phyloP scores from a whole-genome alignment of 352 stramenopile genomes.

The Phytophthora aleatoria region DNA sequence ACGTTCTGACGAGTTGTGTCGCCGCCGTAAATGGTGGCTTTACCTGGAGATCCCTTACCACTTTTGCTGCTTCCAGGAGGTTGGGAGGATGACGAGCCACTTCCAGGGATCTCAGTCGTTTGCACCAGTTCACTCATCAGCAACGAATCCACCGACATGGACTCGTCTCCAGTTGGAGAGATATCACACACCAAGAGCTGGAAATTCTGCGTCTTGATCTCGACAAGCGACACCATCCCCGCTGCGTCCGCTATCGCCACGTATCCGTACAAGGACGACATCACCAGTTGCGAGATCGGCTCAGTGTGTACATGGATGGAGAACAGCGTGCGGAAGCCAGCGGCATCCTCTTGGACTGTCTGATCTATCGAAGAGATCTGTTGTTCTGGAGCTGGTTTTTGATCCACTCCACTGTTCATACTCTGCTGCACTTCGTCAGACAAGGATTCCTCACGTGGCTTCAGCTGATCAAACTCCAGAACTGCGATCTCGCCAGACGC shows the following conservation, averaged over 20 bases:
- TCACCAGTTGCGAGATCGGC: slow-evolving; percentile 51
- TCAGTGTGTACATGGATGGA: slow-evolving; percentile 64
- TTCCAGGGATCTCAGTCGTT: slow-evolving; percentile 58
- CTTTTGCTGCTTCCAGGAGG: slow-evolving; percentile 9
- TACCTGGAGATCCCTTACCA: slow-evolving; percentile 21
- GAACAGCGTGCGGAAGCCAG: slow-evolving; percentile 55
- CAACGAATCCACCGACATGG: slow-evolving; percentile 62
- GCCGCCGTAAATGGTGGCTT: background rate
- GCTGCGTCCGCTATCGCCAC: slow-evolving; percentile 56
- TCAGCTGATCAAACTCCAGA: slow-evolving; percentile 47
- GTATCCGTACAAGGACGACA: slow-evolving; percentile 57
- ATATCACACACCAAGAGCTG: slow-evolving; percentile 69
- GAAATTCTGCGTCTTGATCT: slow-evolving; percentile 53
- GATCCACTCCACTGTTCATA: no score
- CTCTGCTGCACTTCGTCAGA: background rate
- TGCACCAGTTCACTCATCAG: slow-evolving; percentile 71
- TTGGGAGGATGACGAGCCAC: slow-evolving; percentile 10
- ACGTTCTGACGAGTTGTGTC: slow-evolving; percentile 20
- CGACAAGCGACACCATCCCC: slow-evolving; percentile 65
- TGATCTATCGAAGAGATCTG: slow-evolving; percentile 1
- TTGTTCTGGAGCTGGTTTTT: background rate
- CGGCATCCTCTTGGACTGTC: slow-evolving; percentile 20
- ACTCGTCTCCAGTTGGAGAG: slow-evolving; percentile 40
- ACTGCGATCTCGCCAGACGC: slow-evolving; percentile 56
- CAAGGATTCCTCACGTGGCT: background rate